Conservation (phyloP, 164 flowering plant species). For the Sedum album region DNA sequence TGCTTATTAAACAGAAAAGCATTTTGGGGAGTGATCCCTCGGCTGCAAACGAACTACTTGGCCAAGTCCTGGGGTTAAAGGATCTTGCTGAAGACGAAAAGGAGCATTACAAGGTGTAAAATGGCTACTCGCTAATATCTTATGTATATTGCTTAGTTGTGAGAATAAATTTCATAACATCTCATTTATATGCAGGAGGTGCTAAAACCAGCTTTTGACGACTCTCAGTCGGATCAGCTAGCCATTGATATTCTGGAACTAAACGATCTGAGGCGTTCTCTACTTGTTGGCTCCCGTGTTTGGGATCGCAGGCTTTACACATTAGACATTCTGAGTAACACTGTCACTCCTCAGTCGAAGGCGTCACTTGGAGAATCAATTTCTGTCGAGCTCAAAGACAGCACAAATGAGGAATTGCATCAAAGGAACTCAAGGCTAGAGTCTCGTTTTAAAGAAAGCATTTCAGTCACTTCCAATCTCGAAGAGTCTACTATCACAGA, state of each 20-base stretch:
- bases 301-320: slow-evolving; percentile 71
- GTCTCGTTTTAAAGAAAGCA: slow-evolving; percentile 23
- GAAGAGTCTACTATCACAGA: slow-evolving; percentile 18
- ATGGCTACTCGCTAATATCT: neutral
- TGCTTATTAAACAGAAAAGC: slow-evolving; percentile 51
- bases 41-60: slow-evolving; percentile 30
- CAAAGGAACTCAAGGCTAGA: slow-evolving; percentile 20
- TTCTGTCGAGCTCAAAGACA: slow-evolving; percentile 26
- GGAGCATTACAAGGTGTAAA: slow-evolving; percentile 57
- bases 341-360: slow-evolving; percentile 21
- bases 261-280: slow-evolving; percentile 59
- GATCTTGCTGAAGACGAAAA: slow-evolving; percentile 51
- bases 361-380: slow-evolving; percentile 22
- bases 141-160: neutral
- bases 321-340: slow-evolving; percentile 46
- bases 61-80: slow-evolving; percentile 53
- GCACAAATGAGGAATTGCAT: slow-evolving; percentile 23
- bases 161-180: neutral
- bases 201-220: slow-evolving; percentile 35
- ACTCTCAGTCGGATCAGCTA: slow-evolving; percentile 15
- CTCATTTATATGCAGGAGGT: slow-evolving; percentile 30
- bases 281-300: slow-evolving; percentile 53
- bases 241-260: slow-evolving; percentile 60
- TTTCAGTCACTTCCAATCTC: slow-evolving; percentile 14
- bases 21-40: slow-evolving; percentile 25